Evolutionary conservation across 805 yeast genomes (phyloP), one percentile per base, ranked within the genome.

Genomic region (Saccharomycopsis sp.): DNA sequence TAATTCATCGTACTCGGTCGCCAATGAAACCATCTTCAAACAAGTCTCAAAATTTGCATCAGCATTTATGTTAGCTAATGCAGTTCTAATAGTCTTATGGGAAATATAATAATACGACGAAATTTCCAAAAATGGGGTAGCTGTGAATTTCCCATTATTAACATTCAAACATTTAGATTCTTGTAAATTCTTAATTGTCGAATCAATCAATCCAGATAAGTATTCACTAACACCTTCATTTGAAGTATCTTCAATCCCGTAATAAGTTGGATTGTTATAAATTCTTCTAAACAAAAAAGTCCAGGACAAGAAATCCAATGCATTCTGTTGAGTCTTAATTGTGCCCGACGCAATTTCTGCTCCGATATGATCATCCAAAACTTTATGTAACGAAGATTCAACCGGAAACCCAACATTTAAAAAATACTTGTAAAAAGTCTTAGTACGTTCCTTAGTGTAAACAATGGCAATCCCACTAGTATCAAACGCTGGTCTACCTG

Each of bases 401-500:
- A 93, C 93, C 0, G 99, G 96, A 61, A 87, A 96, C 56, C 93
- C 98, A 50, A 94, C 95, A 0, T 96, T 80, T 24, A 93, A 71
- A 17, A 89, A 68, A 1, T 94, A 79, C n/a, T 93, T 77, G 56
- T 90, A 93, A 54, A 88, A 95, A 54, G 85, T 93, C 23, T 93
- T 64, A 39, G 76, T 70, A 55, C 89, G 97, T 48, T 73, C 71
- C 0, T 94, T 72, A 0, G 98, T 93, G 60, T 93, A 81, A 39
- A 93, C 66, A 21, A 88, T 79, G 67, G 97, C 98, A 2, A 89
- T 85, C 70, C 98, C 99, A 56, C 75, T 80, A 44, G 77, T 77
- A 54, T 90, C 96, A 63, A 78, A 93, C 54, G 94, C 98, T 1
- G 99, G 99, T 65, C 99, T 79, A 65, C 99, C 99, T 17, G 98